A percentile compares a stretch with the other conserved stretches of the same genome.
Conservation (phyloP, 2,329 filamentous ascomycete species). For the Venturia aucupariae region DNA sequence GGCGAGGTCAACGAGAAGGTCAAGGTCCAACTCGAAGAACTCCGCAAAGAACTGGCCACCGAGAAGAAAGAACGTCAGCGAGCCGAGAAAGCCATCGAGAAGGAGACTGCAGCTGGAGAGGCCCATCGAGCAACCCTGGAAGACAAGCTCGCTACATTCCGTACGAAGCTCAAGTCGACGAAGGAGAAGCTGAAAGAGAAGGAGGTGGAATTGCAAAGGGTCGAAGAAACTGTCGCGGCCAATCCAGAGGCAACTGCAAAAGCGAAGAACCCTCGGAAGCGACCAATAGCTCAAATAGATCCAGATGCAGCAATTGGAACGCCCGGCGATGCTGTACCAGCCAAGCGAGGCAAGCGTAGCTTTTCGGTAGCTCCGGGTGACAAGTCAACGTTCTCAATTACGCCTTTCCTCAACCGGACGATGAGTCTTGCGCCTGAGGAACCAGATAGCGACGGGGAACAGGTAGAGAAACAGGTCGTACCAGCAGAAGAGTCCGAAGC, state of each 20-base stretch:
- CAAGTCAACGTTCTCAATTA: conserved; percentile 89
- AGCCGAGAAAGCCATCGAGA: conserved; percentile 44
- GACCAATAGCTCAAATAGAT: conserved; percentile 34
- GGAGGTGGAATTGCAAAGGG: conserved; percentile 40
- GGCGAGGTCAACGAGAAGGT: not conserved
- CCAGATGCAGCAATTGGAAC: conserved; percentile 41
- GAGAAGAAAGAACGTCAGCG: conserved; percentile 44
- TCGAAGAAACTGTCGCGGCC: conserved; percentile 28
- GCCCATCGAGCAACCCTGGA: conserved; percentile 57
- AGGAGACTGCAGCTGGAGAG: conserved; percentile 51
- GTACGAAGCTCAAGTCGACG: conserved; percentile 57
- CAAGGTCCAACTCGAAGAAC: conserved; percentile 32
- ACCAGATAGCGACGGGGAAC: conserved; percentile 21
- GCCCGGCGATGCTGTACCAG: conserved; percentile 34
- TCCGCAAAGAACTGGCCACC: conserved; percentile 41
- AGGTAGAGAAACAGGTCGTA: conserved; percentile 12
- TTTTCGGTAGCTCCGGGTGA: conserved; percentile 55
- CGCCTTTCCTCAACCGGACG: conserved; percentile 78
- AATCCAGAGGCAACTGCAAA: conserved; percentile 24
- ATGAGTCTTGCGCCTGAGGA: conserved; percentile 45
- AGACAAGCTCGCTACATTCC: conserved; percentile 59
- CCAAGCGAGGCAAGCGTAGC: conserved; percentile 34
- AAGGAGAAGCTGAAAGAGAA: conserved; percentile 66
- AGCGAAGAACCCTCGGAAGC: conserved; percentile 34
- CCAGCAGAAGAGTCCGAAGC: conserved; percentile 17